These are phyloP conservation scores for Circinella minor DNA, from an alignment of 371 early-diverging fungal genomes.

Conservation along the genomic window DNA sequence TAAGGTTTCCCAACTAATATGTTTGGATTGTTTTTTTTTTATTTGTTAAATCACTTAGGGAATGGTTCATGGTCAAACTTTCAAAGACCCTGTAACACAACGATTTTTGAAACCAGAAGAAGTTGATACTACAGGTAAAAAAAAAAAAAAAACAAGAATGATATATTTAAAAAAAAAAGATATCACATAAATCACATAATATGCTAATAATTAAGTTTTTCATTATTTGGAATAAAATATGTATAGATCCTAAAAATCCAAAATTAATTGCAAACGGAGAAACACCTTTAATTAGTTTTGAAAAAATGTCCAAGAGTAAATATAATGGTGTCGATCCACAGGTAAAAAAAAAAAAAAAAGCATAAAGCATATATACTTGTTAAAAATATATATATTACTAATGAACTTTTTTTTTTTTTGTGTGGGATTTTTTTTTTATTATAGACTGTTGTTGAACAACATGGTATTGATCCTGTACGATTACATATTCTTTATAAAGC, in stretches of 20 bases:
- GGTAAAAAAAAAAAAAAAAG: slow-evolving; percentile 39
- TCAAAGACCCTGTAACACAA: slow-evolving; percentile 75
- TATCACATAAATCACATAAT: too few species aligned
- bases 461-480: slow-evolving; percentile 88
- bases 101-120: slow-evolving; percentile 85
- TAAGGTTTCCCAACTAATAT: too few species aligned
- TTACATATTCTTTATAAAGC: slow-evolving; percentile 91
- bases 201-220: background rate
- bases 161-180: too few species aligned
- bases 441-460: slow-evolving; percentile 63
- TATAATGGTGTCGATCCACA: slow-evolving; percentile 92
- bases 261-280: slow-evolving; percentile 68
- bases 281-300: slow-evolving; percentile 69
- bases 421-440: too few species aligned
- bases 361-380: background rate
- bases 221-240: background rate
- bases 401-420: too few species aligned
- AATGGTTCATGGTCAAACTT: slow-evolving; percentile 92
- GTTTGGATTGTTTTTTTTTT: background rate
- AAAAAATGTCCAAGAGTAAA: slow-evolving; percentile 97
- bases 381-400: background rate
- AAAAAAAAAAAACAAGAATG: slow-evolving; percentile 8
- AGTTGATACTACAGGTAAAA: slow-evolving; percentile 62
- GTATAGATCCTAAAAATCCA: slow-evolving; percentile 55
- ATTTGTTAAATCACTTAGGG: slow-evolving; percentile 57